Evolutionary conservation across 176 grass and related monocot species (phyloP), one percentile per base, ranked within the genome.

Genomic region (Avena insularis): DNA sequence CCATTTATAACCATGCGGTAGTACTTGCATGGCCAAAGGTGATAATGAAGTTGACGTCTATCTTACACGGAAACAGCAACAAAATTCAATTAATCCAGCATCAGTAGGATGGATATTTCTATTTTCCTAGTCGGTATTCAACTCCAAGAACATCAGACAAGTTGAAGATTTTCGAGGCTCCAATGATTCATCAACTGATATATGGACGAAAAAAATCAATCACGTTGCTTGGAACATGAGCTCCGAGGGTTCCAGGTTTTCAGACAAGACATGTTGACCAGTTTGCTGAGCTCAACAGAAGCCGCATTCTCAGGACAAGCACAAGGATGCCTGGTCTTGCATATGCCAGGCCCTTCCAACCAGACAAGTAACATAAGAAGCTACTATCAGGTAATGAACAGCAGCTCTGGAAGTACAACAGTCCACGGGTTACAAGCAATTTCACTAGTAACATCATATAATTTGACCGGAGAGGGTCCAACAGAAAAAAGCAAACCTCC

Each of bases 401-500:
- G 13, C 78, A 77, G 71, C 53, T 86, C 81, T 29, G 13, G 9
- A 70, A 86, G 68, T 40, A 68, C 11, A 88, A 23, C 23, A 81
- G 59, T 78, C 35, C 15, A 20, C 31, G 43, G 29, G 17, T 25
- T 16, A 74, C 43, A 86, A 86, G 46, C 19, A 82, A 76, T 83
- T 71, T 67, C 63, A 35, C 55, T 73, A 47, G 70, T 67, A 85
- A 17, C 49, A 81, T 38, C 19, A 50, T 76, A 1, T 59, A 12
- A 50, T 60, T 82, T 67, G 23, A 25, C 25, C 9, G 40, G 16
- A 66, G 68, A 74, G 77, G 57, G 45, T 46, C 60, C 40, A 77
- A 76, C 53, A 81, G 38, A 84, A 74, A 14, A 84, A 83, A 64
- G 13, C 1, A 84, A 72, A 83, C 23, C 48, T 84, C 47, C 56